A percentile compares a stretch with the other conserved stretches of the same genome.
Conservation (phyloP, 1,284 basidiomycete species). For the Amylostereum areolatum region DNA sequence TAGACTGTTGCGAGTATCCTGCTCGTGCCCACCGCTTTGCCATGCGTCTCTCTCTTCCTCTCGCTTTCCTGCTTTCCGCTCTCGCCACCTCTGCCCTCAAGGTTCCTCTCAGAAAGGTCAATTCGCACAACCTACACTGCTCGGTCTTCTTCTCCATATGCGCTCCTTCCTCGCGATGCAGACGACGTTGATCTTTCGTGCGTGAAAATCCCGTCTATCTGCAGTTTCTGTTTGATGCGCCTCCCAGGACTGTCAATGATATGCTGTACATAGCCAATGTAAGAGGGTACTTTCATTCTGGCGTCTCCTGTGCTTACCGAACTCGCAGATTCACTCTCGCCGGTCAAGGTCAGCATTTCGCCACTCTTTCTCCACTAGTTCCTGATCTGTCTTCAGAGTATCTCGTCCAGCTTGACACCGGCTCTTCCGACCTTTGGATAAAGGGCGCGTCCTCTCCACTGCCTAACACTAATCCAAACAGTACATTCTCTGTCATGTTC, state of each 20-base stretch:
- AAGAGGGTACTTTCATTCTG: constrained; percentile 20
- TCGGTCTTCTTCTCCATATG: constrained; percentile 13
- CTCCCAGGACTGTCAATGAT: constrained; percentile 58
- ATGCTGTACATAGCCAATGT: constrained; percentile 73
- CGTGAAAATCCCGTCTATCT: constrained; percentile 3
- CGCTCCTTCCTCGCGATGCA: constrained; percentile 15
- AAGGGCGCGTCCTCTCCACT: constrained; percentile 44
- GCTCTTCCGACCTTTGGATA: constrained; percentile 79
- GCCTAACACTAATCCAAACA: constrained; percentile 43
- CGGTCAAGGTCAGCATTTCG: constrained; percentile 39
- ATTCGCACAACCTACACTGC: constrained; percentile 3
- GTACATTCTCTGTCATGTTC: constrained; percentile 30
- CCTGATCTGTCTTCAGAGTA: constrained; percentile 37
- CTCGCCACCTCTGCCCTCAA: constrained; percentile 21
- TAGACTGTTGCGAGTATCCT: no score
- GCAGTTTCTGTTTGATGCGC: not conserved
- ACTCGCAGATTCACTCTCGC: constrained; percentile 60
- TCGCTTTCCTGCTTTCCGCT: constrained; percentile 20
- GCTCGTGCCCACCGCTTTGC: not conserved
- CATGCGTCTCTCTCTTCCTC: constrained; percentile 11
- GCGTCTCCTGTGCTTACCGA: constrained; percentile 1
- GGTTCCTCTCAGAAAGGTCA: constrained; percentile 23
- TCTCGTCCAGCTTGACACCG: constrained; percentile 72
- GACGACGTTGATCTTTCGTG: constrained; percentile 26
- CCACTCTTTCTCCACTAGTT: not conserved